Percentiles rank a stretch among this genome's conserved stretches.
Evolutionary conservation across 495 filamentous ascomycete genomes (phyloP).

Genomic region (Daldinia concentrica): DNA sequence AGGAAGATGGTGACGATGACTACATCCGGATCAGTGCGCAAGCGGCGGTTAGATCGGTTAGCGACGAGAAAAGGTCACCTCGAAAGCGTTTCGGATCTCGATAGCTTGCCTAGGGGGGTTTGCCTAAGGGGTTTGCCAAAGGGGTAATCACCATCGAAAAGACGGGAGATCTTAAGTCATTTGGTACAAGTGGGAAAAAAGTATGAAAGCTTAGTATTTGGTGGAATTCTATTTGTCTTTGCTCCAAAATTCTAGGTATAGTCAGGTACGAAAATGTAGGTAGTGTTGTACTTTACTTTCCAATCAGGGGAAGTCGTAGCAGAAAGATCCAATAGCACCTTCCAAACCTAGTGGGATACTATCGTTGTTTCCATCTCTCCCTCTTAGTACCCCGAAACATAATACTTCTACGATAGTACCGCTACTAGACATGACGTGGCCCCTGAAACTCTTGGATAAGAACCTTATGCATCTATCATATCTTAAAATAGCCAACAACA

Average conservation of each 20-base stretch:
- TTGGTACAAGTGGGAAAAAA: not conserved
- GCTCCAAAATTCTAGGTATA: constrained; percentile 2
- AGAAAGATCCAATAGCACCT: constrained; percentile 32
- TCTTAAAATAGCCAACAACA: constrained; percentile 10
- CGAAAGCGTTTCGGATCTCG: not conserved
- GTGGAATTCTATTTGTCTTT: constrained; percentile 14
- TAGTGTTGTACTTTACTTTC: constrained; percentile 33
- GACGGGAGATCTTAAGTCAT: not conserved
- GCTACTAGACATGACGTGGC: constrained; percentile 20
- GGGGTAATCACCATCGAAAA: not conserved
- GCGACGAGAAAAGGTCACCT: not conserved
- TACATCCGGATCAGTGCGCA: not conserved
- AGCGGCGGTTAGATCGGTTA: not conserved
- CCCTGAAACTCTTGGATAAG: constrained; percentile 28
- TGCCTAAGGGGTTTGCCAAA: too few relatives aligned
- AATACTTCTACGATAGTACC: not conserved
- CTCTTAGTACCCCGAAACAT: constrained; percentile 8
- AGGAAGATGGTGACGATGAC: not conserved
- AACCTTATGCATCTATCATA: constrained; percentile 37
- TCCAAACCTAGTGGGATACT: constrained; percentile 39
- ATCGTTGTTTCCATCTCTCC: constrained; percentile 13
- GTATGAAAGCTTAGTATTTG: constrained; percentile 22
- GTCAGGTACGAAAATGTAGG: constrained; percentile 28
- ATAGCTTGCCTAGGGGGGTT: not conserved
- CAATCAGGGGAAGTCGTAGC: constrained; percentile 36